These are phyloP conservation scores for Candida krabiensis DNA, from an alignment of 805 yeast genomes.

Conservation along the genomic window DNA sequence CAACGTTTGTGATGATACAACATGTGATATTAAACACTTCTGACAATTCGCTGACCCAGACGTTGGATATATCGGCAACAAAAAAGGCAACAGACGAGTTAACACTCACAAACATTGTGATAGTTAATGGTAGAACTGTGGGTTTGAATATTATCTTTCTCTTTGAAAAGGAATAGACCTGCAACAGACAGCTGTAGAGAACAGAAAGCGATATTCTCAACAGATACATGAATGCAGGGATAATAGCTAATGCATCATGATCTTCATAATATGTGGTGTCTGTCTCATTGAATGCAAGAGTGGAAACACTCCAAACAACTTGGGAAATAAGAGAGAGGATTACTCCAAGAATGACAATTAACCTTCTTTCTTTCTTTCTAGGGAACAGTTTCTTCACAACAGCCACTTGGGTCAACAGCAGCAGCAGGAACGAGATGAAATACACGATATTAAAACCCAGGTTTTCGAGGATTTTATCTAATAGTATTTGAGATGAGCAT, in stretches of 20 bases:
- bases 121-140: conserved; percentile 53
- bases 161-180: conserved; percentile 54
- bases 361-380: conserved; percentile 65
- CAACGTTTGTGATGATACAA: conserved; percentile 68
- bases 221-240: conserved; percentile 74
- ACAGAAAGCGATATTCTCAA: conserved; percentile 70
- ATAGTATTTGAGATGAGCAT: conserved; percentile 43
- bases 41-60: conserved; percentile 73
- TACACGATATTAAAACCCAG: conserved; percentile 54
- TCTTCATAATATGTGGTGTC: conserved; percentile 31
- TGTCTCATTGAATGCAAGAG: conserved; percentile 35
- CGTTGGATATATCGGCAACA: conserved; percentile 71
- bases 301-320: conserved; percentile 68
- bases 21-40: conserved; percentile 73
- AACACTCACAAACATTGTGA: conserved; percentile 54
- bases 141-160: conserved; percentile 49
- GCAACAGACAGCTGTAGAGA: conserved; percentile 63
- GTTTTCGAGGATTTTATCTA: conserved; percentile 44
- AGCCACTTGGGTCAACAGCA: conserved; percentile 70
- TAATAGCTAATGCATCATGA: conserved; percentile 50
- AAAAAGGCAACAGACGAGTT: conserved; percentile 68
- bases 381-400: conserved; percentile 66
- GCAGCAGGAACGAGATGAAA: conserved; percentile 53
- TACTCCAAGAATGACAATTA: conserved; percentile 59
- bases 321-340: conserved; percentile 55